phyloP scores from a whole-genome alignment of 345 rosid genomes.

The Melaleuca alternifolia region DNA sequence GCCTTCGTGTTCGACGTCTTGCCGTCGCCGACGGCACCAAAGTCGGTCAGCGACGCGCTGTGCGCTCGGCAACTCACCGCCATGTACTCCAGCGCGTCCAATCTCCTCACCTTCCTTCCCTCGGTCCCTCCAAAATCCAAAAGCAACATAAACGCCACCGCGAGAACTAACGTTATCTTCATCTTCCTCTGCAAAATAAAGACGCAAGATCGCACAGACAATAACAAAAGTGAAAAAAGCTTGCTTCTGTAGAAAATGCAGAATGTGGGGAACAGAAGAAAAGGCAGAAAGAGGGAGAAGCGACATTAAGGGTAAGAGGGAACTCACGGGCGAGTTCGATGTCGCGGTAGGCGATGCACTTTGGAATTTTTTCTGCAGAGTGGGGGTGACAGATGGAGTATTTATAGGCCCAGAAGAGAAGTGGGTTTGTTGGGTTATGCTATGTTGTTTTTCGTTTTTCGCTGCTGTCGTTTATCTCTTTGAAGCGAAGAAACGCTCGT shows the following conservation, averaged over 20 bases:
- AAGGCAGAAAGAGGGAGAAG: not conserved
- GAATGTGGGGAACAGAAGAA: not conserved
- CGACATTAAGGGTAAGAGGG: not conserved
- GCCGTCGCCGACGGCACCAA: constrained; percentile 89
- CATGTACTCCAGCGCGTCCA: constrained; percentile 46
- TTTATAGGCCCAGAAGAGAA: not conserved
- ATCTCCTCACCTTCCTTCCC: constrained; percentile 17
- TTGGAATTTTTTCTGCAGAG: not conserved
- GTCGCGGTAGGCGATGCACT: not conserved
- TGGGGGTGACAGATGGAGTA: not conserved
- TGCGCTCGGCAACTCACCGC: constrained; percentile 76
- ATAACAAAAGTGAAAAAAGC: not conserved
- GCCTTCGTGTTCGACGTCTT: constrained; percentile 69
- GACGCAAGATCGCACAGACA: not conserved
- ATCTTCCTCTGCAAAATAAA: constrained; percentile 16
- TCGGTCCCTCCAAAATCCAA: constrained; percentile 19
- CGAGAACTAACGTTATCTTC: not conserved
- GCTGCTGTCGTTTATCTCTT: not conserved
- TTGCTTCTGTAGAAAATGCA: not conserved
- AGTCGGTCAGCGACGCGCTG: constrained; percentile 73
- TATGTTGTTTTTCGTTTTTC: not conserved
- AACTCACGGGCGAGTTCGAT: not conserved
- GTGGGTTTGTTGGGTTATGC: not conserved
- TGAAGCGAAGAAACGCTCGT: not conserved
- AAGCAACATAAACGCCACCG: not conserved